These are phyloP conservation scores for Solanum sparsipilum DNA, from an alignment of 257 asterid genomes.

Conservation along the genomic window DNA sequence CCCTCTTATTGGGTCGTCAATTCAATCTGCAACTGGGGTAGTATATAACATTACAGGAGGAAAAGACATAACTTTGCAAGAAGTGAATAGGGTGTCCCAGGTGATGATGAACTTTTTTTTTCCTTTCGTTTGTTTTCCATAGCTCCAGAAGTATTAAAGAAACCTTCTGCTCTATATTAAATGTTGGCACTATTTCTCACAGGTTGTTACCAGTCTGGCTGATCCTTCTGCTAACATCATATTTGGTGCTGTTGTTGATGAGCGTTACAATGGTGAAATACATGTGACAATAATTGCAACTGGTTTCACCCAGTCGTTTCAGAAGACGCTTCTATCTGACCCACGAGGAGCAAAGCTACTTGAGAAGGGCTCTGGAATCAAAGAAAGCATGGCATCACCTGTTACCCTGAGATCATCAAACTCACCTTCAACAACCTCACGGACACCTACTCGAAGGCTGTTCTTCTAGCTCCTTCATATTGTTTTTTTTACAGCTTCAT, in stretches of 20 bases:
- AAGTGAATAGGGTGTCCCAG: conserved; percentile 97
- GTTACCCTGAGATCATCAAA: conserved; percentile 24
- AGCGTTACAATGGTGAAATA: conserved; percentile 82
- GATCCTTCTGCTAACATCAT: conserved; percentile 95
- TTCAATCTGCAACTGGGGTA: conserved; percentile 97
- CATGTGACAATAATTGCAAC: conserved; percentile 97
- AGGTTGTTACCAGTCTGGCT: conserved; percentile 98
- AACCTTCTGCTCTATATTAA: not conserved
- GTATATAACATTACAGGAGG: conserved; percentile 98
- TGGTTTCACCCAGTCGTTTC: conserved; percentile 84
- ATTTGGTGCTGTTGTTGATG: conserved; percentile 99
- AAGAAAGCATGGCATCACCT: conserved; percentile 30
- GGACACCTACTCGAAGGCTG: conserved; percentile 30
- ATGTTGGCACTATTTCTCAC: not conserved
- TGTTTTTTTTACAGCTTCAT: not conserved
- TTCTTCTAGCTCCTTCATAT: conserved; percentile 19
- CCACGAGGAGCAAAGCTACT: conserved; percentile 62
- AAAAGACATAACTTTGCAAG: conserved; percentile 91
- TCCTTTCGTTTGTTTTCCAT: not conserved
- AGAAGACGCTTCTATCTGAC: conserved; percentile 67
- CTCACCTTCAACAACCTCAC: conserved; percentile 11
- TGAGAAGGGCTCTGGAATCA: conserved; percentile 26
- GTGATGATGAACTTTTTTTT: conserved; percentile 17
- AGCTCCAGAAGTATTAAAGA: not conserved
- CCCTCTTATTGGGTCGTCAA: conserved; percentile 90